Conservation (phyloP, 495 filamentous ascomycete species). For the Xylaria sp. region DNA sequence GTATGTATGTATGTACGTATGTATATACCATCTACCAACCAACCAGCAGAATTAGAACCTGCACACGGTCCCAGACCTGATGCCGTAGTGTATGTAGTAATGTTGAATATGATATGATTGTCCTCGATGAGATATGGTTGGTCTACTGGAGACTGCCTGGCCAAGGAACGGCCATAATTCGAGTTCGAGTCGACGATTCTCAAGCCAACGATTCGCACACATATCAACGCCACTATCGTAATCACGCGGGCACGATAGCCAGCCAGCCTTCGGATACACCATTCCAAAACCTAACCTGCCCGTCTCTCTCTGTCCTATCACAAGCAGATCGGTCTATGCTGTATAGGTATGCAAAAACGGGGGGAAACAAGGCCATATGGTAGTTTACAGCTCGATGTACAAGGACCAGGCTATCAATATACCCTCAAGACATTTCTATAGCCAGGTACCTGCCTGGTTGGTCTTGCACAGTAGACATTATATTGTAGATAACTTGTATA, state of each 20-base stretch:
- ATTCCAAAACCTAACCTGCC: neutral
- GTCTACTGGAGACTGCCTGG: neutral
- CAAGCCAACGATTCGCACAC: neutral
- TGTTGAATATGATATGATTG: neutral
- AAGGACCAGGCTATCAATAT: constrained; percentile 14
- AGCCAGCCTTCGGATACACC: neutral
- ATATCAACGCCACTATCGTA: constrained; percentile 10
- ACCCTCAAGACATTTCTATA: neutral
- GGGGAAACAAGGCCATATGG: neutral
- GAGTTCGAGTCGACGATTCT: neutral
- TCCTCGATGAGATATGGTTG: neutral
- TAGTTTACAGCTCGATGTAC: neutral
- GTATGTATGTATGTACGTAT: too few relatives aligned
- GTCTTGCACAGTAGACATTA: neutral
- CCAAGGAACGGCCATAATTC: neutral
- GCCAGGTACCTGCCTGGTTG: neutral
- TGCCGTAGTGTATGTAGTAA: neutral
- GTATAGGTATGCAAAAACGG: neutral
- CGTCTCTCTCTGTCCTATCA: neutral
- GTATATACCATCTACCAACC: neutral
- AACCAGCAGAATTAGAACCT: neutral
- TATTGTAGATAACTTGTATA: neutral
- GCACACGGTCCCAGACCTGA: neutral
- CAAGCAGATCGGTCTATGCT: neutral
- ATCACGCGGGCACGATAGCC: neutral